Evolutionary conservation across 768 basidiomycete species (phyloP), one percentile per base, ranked within the genome.

Genomic region (Termitomyces titanicus): DNA sequence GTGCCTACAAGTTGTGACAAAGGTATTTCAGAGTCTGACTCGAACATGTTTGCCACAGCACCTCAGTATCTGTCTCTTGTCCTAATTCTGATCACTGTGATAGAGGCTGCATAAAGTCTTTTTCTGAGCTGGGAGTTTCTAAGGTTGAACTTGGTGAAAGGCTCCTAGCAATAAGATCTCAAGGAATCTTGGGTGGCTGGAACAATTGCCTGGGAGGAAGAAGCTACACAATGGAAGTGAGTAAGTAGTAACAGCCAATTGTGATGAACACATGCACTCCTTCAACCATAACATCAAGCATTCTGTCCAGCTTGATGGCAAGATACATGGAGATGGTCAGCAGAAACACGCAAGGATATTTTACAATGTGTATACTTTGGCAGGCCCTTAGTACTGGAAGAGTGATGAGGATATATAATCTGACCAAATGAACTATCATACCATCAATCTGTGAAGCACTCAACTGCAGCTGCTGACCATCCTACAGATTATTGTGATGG

Each of bases 391-490:
- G n/a, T n/a, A n/a, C n/a, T n/a, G 33, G 33, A 48, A 43, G 15
- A 34, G 52, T 34, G 34, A 55, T 56, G 59, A 56, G 54, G n/a
- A 51, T 27, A n/a, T 20, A 11, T 6, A 20, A 18, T 24, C 39
- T 46, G 55, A n/a, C 33, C 17, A 53, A 35, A 35, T 43, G 25
- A 33, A 46, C 31, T n/a, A 9, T 56, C 63, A 44, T 51, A 86
- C 88, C 88, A 66, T 91, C 88, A 50, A 91, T 84, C 56, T 85
- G 75, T 11, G 84, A 80, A 10, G 87, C 82, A 24, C 83, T 75
- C 0, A 66, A 61, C 66, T 91, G 88, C 22, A 90, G 74, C 55
- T 75, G 74, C 12, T 79, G 70, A 44, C 78, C 76, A 72, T 81
- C 12, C 13, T 5, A 15, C 8, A 53, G 15, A 18, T n/a, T n/a